phyloP scores from a whole-genome alignment of 2,329 filamentous ascomycete species.

The Torrubiella hemipterigena region DNA sequence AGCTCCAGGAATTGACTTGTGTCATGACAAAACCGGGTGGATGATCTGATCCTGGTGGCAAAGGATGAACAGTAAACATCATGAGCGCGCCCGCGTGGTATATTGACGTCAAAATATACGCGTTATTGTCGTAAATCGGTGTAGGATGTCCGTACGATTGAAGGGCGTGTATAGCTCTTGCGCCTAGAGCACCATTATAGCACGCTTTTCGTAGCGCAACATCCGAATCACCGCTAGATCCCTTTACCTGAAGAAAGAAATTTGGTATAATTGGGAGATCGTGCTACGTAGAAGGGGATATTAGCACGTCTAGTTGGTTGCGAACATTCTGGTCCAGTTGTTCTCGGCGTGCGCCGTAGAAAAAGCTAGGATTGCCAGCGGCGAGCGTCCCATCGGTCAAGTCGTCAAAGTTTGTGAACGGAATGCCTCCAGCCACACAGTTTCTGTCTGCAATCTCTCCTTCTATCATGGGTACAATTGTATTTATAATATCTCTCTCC shows the following conservation, averaged over 20 bases:
- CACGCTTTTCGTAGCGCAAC: slow-evolving; percentile 20
- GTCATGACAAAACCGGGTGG: slow-evolving; percentile 27
- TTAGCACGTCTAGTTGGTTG: slow-evolving; percentile 11
- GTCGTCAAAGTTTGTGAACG: slow-evolving; percentile 20
- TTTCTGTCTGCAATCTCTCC: slow-evolving; percentile 12
- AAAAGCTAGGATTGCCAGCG: slow-evolving; percentile 19
- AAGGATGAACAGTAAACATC: slow-evolving; percentile 22
- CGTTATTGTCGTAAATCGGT: slow-evolving; percentile 21
- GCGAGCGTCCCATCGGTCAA: slow-evolving; percentile 21
- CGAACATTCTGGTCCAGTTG: slow-evolving; percentile 16
- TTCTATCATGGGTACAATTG: slow-evolving; percentile 20
- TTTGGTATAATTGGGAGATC: slow-evolving; percentile 22
- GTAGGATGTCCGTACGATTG: slow-evolving; percentile 17
- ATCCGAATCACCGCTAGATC: slow-evolving; percentile 15
- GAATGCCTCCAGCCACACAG: slow-evolving; percentile 12
- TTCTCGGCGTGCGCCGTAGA: slow-evolving; percentile 19
- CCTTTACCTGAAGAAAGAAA: slow-evolving; percentile 26
- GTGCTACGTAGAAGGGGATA: slow-evolving; percentile 19
- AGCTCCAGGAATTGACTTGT: slow-evolving; percentile 13
- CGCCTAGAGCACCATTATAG: too few species aligned
- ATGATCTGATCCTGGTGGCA: slow-evolving; percentile 14
- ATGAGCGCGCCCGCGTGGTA: slow-evolving; percentile 23
- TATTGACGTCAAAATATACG: slow-evolving; percentile 22
- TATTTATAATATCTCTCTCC: slow-evolving; percentile 18
- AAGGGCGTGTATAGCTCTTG: slow-evolving; percentile 19